Conservation (phyloP, 1,139 yeast species). For the Hyphopichia buzzinii region DNA sequence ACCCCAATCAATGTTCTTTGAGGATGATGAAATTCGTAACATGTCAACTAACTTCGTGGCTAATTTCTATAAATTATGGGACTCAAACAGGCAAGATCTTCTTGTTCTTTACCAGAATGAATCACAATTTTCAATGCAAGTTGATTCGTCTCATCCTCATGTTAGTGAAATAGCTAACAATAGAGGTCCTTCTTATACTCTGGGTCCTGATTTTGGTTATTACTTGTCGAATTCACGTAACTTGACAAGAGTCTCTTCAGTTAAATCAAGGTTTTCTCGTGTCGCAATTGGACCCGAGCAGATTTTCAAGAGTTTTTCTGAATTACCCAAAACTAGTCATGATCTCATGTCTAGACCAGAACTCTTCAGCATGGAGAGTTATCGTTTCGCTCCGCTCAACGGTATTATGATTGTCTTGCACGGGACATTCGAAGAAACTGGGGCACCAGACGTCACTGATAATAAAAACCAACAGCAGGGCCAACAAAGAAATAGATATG, state of each 20-base stretch:
- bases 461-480: slow-evolving; percentile 10
- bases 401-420: slow-evolving; percentile 80
- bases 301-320: slow-evolving; percentile 58
- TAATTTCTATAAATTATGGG: slow-evolving; percentile 79
- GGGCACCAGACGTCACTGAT: slow-evolving; percentile 43
- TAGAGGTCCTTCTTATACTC: slow-evolving; percentile 9
- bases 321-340: slow-evolving; percentile 76
- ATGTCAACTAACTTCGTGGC: slow-evolving; percentile 74
- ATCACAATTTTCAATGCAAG: slow-evolving; percentile 78
- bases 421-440: slow-evolving; percentile 77
- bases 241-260: slow-evolving; percentile 63
- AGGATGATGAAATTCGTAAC: slow-evolving; percentile 67
- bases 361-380: slow-evolving; percentile 74
- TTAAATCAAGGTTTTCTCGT: slow-evolving; percentile 52
- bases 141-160: slow-evolving; percentile 53
- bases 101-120: slow-evolving; percentile 73
- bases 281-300: slow-evolving; percentile 71
- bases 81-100: slow-evolving; percentile 67
- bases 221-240: slow-evolving; percentile 76
- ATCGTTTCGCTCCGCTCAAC: slow-evolving; percentile 66
- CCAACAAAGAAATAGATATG: slow-evolving; percentile 32
- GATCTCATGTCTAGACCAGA: slow-evolving; percentile 60
- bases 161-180: slow-evolving; percentile 36
- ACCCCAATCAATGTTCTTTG: slow-evolving; percentile 63
- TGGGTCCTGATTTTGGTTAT: slow-evolving; percentile 56